Percentiles rank a stretch among this genome's conserved stretches.
These are phyloP conservation scores for Mycena amicta DNA, from an alignment of 768 basidiomycete genomes.

Conservation along the genomic window DNA sequence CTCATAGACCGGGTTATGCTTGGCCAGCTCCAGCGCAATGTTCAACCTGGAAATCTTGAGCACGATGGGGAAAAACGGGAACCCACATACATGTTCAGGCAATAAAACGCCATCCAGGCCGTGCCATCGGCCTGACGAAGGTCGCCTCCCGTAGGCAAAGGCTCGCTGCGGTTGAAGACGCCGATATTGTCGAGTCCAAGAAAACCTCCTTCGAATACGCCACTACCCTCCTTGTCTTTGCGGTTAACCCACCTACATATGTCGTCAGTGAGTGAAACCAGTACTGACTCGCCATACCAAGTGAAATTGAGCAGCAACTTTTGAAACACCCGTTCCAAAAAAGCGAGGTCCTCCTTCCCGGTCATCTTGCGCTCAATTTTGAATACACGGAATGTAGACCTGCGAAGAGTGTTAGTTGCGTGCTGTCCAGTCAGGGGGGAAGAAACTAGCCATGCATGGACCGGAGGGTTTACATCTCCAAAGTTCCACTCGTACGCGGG, in stretches of 20 bases:
- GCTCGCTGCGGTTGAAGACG: constrained; percentile 96
- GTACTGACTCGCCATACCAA: constrained; percentile 53
- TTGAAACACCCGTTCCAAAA: constrained; percentile 98
- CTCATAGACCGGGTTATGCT: constrained; percentile 97
- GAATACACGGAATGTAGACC: constrained; percentile 98
- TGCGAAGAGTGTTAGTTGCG: constrained; percentile 28
- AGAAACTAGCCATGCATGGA: constrained; percentile 84
- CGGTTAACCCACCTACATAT: constrained; percentile 91
- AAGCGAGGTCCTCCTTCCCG: constrained; percentile 85
- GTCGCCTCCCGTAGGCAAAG: constrained; percentile 89
- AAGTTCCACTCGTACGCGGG: constrained; percentile 99
- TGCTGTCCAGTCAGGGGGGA: background rate
- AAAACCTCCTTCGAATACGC: constrained; percentile 98
- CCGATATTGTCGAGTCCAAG: constrained; percentile 98
- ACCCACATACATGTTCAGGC: constrained; percentile 90
- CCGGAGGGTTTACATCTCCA: constrained; percentile 96
- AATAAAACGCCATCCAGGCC: constrained; percentile 99
- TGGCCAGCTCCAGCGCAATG: constrained; percentile 96
- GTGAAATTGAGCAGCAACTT: constrained; percentile 97
- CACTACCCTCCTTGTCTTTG: constrained; percentile 92
- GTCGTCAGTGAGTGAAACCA: background rate
- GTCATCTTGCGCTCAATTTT: constrained; percentile 97
- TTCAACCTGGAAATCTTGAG: constrained; percentile 64
- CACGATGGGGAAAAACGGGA: background rate
- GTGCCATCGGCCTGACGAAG: constrained; percentile 98